Evolutionary conservation across 129 eudicot genomes (phyloP).

Genomic region (Lactuca saligna): DNA sequence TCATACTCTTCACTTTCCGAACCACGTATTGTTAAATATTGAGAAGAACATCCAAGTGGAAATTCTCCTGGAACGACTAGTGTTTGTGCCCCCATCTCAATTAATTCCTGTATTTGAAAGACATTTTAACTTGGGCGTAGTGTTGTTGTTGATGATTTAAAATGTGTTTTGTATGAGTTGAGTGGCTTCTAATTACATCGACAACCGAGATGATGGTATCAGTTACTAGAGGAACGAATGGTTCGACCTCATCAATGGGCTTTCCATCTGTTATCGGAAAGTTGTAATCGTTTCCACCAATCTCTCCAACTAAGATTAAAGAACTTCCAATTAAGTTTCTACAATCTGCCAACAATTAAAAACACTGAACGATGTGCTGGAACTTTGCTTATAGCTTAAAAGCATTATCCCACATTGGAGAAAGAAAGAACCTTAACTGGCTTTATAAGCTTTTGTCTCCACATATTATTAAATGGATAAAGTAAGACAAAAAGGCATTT

Average conservation of each 20-base stretch:
- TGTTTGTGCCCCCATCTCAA: conserved; percentile 8
- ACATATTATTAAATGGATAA: too few species aligned
- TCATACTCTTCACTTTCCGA: conserved; percentile 35
- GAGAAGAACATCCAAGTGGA: conserved; percentile 39
- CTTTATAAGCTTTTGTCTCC: too few species aligned
- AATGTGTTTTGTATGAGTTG: background rate
- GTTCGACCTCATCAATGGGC: conserved; percentile 19
- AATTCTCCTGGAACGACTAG: background rate
- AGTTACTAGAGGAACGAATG: conserved; percentile 37
- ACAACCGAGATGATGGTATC: conserved; percentile 41
- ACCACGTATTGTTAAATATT: conserved; percentile 19
- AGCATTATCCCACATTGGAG: too few species aligned
- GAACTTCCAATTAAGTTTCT: conserved; percentile 33
- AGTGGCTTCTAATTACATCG: conserved; percentile 31
- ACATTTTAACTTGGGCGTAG: too few species aligned
- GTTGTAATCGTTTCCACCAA: conserved; percentile 73
- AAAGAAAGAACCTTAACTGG: too few species aligned
- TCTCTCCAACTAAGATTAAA: conserved; percentile 61
- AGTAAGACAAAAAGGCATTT: too few species aligned
- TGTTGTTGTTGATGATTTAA: too few species aligned
- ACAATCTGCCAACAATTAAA: conserved; percentile 36
- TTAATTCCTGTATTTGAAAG: conserved; percentile 34
- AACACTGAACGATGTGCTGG: too few species aligned
- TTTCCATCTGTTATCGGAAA: conserved; percentile 37
- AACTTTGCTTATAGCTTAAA: too few species aligned